A percentile compares a stretch with the other conserved stretches of the same genome.
These are phyloP conservation scores for Starmerella bacillaris DNA, from an alignment of 805 yeast genomes.

Conservation along the genomic window DNA sequence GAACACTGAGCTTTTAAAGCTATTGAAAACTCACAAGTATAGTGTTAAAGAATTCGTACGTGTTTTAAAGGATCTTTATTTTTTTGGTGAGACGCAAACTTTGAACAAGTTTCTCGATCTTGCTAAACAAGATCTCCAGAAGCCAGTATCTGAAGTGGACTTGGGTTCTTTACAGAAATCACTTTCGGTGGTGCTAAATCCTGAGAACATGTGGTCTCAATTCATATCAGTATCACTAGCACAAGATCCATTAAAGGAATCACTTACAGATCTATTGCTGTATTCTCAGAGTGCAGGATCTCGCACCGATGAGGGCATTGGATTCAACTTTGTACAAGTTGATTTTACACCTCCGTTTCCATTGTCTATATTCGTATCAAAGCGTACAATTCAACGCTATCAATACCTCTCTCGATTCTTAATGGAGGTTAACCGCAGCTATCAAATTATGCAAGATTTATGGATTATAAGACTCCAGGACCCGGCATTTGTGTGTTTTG, in stretches of 20 bases:
- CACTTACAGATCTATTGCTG: conserved; percentile 16
- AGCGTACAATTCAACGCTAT: conserved; percentile 55
- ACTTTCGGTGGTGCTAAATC: conserved; percentile 19
- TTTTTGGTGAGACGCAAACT: conserved; percentile 34
- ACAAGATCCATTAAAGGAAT: conserved; percentile 21
- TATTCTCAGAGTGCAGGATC: neutral
- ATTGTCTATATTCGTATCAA: conserved; percentile 51
- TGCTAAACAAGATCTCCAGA: conserved; percentile 36
- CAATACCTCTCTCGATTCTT: conserved; percentile 64
- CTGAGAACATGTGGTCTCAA: conserved; percentile 8
- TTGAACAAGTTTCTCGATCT: conserved; percentile 36
- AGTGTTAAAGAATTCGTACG: conserved; percentile 32
- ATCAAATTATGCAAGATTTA: conserved; percentile 39
- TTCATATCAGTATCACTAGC: conserved; percentile 23
- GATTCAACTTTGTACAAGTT: conserved; percentile 23
- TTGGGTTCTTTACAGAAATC: conserved; percentile 23
- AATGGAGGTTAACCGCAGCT: conserved; percentile 43
- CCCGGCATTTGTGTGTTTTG: conserved; percentile 46
- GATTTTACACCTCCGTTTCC: conserved; percentile 60
- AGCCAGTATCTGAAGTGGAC: conserved; percentile 21
- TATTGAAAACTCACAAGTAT: conserved; percentile 33
- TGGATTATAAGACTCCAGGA: conserved; percentile 52
- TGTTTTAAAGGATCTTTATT: conserved; percentile 35
- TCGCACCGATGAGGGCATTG: conserved; percentile 9
- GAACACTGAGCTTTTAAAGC: conserved; percentile 37